Conservation (phyloP, 495 filamentous ascomycete species). For the Evernia prunastri region DNA sequence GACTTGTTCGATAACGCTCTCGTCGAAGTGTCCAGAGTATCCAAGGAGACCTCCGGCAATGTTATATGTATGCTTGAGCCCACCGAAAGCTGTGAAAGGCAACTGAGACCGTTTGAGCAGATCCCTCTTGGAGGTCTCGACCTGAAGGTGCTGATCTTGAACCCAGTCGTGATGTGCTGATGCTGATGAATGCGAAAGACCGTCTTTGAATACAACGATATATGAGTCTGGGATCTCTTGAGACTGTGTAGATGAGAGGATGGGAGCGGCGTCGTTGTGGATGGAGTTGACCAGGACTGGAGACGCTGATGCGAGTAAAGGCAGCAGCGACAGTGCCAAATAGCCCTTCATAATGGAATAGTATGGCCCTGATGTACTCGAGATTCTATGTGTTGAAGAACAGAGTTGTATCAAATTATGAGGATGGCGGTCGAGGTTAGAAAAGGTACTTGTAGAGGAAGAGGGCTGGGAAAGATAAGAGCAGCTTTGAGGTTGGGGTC, state of each 20-base stretch:
- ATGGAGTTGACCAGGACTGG: slow-evolving; percentile 73
- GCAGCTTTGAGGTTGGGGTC: slow-evolving; percentile 20
- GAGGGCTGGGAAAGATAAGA: slow-evolving; percentile 42
- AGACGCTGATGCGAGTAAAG: slow-evolving; percentile 63
- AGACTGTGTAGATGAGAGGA: slow-evolving; percentile 72
- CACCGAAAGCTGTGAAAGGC: slow-evolving; percentile 64
- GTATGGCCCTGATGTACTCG: slow-evolving; percentile 19
- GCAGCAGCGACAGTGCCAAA: slow-evolving; percentile 56
- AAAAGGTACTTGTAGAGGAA: slow-evolving; percentile 30
- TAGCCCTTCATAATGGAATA: slow-evolving; percentile 66
- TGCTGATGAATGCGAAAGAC: slow-evolving; percentile 62
- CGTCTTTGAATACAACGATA: slow-evolving; percentile 97
- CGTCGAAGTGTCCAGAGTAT: slow-evolving; percentile 95
- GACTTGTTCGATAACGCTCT: slow-evolving; percentile 85
- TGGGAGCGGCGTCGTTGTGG: slow-evolving; percentile 78
- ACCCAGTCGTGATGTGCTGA: slow-evolving; percentile 85
- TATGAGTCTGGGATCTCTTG: slow-evolving; percentile 83
- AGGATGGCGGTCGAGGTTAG: slow-evolving; percentile 18
- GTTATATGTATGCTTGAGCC: slow-evolving; percentile 93
- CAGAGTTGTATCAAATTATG: slow-evolving; percentile 17
- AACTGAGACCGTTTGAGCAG: slow-evolving; percentile 84
- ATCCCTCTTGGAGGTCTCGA: slow-evolving; percentile 58
- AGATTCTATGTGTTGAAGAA: slow-evolving; percentile 15
- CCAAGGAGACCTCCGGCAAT: slow-evolving; percentile 76
- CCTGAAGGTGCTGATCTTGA: slow-evolving; percentile 66